These are phyloP conservation scores for Apophysomyces trapeziformis DNA, from an alignment of 371 early-diverging fungal genomes.

Conservation along the genomic window DNA sequence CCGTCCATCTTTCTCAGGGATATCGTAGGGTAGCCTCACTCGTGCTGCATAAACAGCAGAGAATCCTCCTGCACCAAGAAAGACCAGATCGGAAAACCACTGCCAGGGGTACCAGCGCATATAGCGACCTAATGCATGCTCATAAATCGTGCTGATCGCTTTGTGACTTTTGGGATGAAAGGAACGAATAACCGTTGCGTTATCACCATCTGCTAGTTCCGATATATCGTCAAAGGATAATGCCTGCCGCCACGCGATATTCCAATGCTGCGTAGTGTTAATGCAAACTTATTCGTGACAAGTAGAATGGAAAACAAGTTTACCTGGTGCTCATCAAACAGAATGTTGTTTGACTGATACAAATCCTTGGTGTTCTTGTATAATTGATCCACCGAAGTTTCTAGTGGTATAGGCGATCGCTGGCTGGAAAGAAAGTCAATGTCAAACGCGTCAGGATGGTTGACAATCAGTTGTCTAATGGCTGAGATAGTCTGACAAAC, in stretches of 20 bases:
- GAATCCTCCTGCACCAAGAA: slow-evolving; percentile 46
- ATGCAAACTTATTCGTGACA: not conserved
- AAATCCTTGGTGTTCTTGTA: slow-evolving; percentile 27
- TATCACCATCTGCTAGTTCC: slow-evolving; percentile 27
- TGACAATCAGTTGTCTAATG: slow-evolving; percentile 28
- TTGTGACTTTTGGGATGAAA: slow-evolving; percentile 38
- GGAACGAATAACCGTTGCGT: slow-evolving; percentile 22
- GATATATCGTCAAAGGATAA: slow-evolving; percentile 37
- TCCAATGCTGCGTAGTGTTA: slow-evolving; percentile 26
- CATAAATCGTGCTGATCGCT: slow-evolving; percentile 31
- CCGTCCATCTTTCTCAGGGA: slow-evolving; percentile 26
- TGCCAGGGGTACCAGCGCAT: slow-evolving; percentile 51
- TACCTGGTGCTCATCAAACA: slow-evolving; percentile 49
- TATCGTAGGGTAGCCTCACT: slow-evolving; percentile 34
- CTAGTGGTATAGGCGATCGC: slow-evolving; percentile 16
- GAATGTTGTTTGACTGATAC: slow-evolving; percentile 25
- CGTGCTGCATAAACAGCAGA: slow-evolving; percentile 42
- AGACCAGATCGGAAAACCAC: slow-evolving; percentile 49
- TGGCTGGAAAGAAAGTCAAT: slow-evolving; percentile 22
- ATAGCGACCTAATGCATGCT: slow-evolving; percentile 35
- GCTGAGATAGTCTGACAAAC: slow-evolving; percentile 29
- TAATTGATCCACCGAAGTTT: slow-evolving; percentile 25
- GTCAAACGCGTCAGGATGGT: slow-evolving; percentile 35
- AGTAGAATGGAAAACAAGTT: slow-evolving; percentile 3
- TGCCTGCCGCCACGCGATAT: slow-evolving; percentile 44